Base-by-base conservation (phyloP, 257 asterid species). In the Verbascum thapsus region DNA sequence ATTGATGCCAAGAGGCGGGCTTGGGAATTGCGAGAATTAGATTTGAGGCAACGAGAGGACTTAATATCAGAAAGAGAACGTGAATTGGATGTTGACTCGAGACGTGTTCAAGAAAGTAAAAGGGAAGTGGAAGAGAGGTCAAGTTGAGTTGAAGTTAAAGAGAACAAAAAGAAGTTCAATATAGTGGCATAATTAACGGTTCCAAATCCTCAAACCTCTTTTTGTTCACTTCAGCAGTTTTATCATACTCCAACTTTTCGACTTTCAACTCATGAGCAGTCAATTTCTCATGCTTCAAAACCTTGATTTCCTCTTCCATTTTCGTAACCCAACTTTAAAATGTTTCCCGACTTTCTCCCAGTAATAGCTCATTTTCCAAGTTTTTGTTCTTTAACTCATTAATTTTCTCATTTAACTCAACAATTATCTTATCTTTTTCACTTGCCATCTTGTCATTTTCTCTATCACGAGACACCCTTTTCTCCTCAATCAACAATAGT, bases 11-110 rank as follows among this genome's bases (percentile, higher is more conserved):
- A 74, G 78, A 84, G 91, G 76, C 82, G 98, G 62, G 83, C 67
- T 63, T 85, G 87, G 88, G 99, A 94, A 69, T 73, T 94, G 78
- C 90, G 72, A 76, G 99, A 94, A 69, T 66, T 94, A 66, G 99
- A 94, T 74, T 72, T 90, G 70, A 84, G 65, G 76, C 90, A 84
- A 52, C 75, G 81, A 26, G 98, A 90, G 82, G 96, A 94, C 54
- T 62, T 70, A 30, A 52, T 87, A 45, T 50, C 72, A 3, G 99
- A 94, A 57, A 85, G 80, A 74, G 98, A 90, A 64, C 80, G 79
- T 38, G 98, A 90, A 52, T 50, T 88, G 65, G 88, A 80, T 67
- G 55, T 45, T 51, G 81, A 77, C 69, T 81, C 84, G 5, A 72
- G 69, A 59, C 78, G 51, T 49, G 70, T 88, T 57, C 60, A 69